Evolutionary conservation across 2,329 filamentous ascomycete species (phyloP), one percentile per base, ranked within the genome.

Genomic region (Penicillium sp.): DNA sequence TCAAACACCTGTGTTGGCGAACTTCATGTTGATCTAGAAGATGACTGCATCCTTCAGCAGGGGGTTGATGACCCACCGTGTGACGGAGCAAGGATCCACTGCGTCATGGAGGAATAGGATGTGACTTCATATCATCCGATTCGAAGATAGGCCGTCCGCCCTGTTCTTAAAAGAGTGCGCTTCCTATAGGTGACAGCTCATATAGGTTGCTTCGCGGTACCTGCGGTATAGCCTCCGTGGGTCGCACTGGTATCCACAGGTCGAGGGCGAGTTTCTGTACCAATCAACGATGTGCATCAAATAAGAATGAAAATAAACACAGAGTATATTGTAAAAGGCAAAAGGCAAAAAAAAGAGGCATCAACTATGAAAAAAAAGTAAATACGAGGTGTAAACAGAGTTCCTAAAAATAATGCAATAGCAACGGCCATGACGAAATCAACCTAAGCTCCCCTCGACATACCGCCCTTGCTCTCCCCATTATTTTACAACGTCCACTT

Each of bases 121-220:
- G 48, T 13, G 27, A 57, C 41, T 47, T 47, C 42, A 53, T 57
- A 57, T 57, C 49, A 57, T 57, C 55, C 55, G 55, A 57, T 53
- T 57, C 55, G 55, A 57, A 53, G 55, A 27, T 29, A 21, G 25
- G 15, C 10, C 4, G 21, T 35, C 13, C 19, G 42, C 49, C 55
- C 29, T 36, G n/a, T 53, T 25, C 42, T 48, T 48, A 21, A 33
- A 5, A 47, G 33, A 35, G 27, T 25, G 27, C 29, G 10, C 15
- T n/a, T 57, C 35, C 36, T 4, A 57, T 47, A 47, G 5, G 41
- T 42, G 53, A 55, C 38, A 38, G 45, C 45, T 55, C 53, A 44
- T 29, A 50, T 35, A n/a, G 53, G 45, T 51, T 36, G 31, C 33
- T 41, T 31, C 42, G 49, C 35, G 54, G 54, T 57, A 57, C 42